Base-by-base conservation (phyloP, 768 basidiomycete genomes). In the Imleria badia region DNA sequence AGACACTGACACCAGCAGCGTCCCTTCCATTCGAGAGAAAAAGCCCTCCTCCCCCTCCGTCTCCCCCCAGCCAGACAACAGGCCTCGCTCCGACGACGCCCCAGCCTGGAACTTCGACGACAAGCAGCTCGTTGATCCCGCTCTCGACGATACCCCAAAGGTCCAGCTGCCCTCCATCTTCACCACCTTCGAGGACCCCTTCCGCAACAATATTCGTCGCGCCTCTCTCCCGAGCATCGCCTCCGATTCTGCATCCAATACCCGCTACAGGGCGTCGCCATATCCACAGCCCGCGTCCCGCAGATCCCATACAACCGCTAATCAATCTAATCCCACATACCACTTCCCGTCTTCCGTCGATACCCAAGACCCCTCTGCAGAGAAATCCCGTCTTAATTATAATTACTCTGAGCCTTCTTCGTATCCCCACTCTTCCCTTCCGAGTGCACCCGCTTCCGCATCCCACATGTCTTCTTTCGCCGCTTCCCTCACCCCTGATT, bases 91-190 rank as follows among this genome's bases (percentile, higher is more conserved):
- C 29, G 55, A 56, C 55, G 70, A 69, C 43, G 3, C 57, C 15
- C 56, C 58, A 22, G 2, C 62, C 15, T 73, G 70, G 70, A 42
- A 39, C 19, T 73, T 71, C 5, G 66, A 68, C 58, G 45, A 79
- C 56, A 78, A 78, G 48, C 64, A 75, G 34, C 69, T 75, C 51
- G 63, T 68, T 51, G 79, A 79, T 54, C 54, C 75, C n/a, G 59
- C 66, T 33, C 64, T 64, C 64, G 78, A 80, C 52, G 75, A 78
- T 51, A 64, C 73, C 35, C 45, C 53, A 51, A 83, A 82, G 68
- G 84, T 89, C 53, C 83, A 86, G 72, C 77, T 90, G 17, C 88
- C 87, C 17, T 86, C 87, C 64, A 87, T 89, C 60, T 87, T 86
- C 60, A 81, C 83, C 31, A 78, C 82, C 30, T 85, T 89, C 57